These are phyloP conservation scores for Silene conica DNA, from an alignment of 148 eudicot species.

Conservation along the genomic window DNA sequence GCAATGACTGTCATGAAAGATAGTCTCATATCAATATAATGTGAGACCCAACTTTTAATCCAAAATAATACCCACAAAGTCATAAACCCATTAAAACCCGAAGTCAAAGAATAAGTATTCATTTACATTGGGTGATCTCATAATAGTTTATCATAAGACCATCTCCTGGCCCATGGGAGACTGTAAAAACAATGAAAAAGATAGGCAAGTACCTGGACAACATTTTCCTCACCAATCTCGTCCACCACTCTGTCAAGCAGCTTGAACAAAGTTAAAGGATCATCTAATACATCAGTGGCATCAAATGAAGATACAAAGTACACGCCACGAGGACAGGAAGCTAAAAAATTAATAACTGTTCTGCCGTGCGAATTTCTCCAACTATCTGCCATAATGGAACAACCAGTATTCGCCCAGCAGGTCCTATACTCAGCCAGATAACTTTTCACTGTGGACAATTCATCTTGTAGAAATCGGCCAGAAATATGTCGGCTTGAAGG, in stretches of 20 bases:
- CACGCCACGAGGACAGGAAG: slow-evolving; percentile 87
- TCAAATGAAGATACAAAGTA: slow-evolving; percentile 76
- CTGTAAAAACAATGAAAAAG: neutral
- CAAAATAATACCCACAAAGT: neutral
- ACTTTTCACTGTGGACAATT: slow-evolving; percentile 50
- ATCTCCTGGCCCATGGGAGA: neutral
- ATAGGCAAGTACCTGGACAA: slow-evolving; percentile 63
- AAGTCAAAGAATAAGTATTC: neutral
- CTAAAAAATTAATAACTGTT: slow-evolving; percentile 65
- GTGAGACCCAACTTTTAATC: neutral
- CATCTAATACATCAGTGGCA: slow-evolving; percentile 67
- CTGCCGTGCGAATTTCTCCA: slow-evolving; percentile 72
- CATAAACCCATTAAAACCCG: neutral
- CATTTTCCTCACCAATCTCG: slow-evolving; percentile 86
- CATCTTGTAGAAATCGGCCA: slow-evolving; percentile 76
- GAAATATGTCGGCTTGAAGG: slow-evolving; percentile 66
- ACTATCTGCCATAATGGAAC: slow-evolving; percentile 90
- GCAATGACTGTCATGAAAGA: neutral
- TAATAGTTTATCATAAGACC: neutral
- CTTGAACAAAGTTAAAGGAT: slow-evolving; percentile 54
- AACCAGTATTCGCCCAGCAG: slow-evolving; percentile 90
- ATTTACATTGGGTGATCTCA: neutral
- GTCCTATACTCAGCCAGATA: slow-evolving; percentile 69
- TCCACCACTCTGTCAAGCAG: slow-evolving; percentile 85
- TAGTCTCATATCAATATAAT: neutral